Percentiles rank a stretch among this genome's conserved stretches.
Evolutionary conservation across 768 basidiomycete genomes (phyloP).

Genomic region (Termitomyces sp.): DNA sequence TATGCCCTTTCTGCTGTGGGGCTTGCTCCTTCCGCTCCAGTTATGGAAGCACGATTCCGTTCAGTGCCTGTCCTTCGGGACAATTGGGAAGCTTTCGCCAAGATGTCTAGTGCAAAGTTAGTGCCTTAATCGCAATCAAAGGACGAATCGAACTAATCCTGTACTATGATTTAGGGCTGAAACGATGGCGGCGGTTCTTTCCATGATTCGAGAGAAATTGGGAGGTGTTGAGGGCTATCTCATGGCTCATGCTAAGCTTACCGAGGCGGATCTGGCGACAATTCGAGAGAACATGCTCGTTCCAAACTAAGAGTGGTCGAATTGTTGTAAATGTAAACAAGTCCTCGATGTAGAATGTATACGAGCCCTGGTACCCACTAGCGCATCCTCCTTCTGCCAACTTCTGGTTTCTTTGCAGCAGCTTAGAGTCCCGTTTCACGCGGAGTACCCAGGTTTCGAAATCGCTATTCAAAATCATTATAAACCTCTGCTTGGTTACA

Average conservation of each 20-base stretch:
- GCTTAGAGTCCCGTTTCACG: no score
- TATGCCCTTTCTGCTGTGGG: slow-evolving; percentile 37
- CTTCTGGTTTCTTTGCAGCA: no score
- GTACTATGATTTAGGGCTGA: slow-evolving; percentile 24
- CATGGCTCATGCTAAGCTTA: slow-evolving; percentile 24
- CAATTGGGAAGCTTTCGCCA: slow-evolving; percentile 30
- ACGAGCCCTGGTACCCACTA: no score
- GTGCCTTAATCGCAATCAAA: background rate
- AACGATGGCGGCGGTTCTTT: slow-evolving; percentile 29
- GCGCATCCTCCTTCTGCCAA: no score
- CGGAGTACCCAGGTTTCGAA: no score
- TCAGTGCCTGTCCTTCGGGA: slow-evolving; percentile 26
- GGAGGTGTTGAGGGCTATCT: slow-evolving; percentile 36
- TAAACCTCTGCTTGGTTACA: no score
- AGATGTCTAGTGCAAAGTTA: slow-evolving; percentile 32
- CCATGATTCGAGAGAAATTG: slow-evolving; percentile 28
- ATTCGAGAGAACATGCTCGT: no score
- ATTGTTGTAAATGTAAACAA: no score
- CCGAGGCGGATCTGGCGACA: no score
- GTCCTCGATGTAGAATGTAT: no score
- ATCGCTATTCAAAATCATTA: no score
- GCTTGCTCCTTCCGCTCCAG: slow-evolving; percentile 27
- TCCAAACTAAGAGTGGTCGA: background rate
- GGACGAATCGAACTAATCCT: background rate
- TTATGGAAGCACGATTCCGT: slow-evolving; percentile 28